Conservation (phyloP, 2,329 filamentous ascomycete species). For the Pseudocercospora macadamiae region DNA sequence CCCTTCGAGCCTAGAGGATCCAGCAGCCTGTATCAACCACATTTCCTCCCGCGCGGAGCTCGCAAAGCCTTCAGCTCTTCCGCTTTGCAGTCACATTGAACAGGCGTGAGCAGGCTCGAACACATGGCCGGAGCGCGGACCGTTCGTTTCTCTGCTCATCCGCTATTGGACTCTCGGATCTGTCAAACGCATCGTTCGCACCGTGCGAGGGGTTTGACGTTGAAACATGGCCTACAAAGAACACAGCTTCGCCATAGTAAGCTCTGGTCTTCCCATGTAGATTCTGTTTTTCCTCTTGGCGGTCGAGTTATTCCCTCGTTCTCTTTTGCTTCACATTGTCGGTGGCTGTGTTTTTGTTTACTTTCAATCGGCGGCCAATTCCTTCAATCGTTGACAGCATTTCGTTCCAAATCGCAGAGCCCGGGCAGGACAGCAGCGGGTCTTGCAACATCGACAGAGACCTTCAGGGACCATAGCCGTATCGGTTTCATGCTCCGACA, state of each 20-base stretch:
- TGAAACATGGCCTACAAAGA: slow-evolving; percentile 27
- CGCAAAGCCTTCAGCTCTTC: slow-evolving; percentile 16
- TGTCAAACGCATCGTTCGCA: slow-evolving; percentile 26
- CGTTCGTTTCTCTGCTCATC: slow-evolving; percentile 15
- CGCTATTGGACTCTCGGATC: slow-evolving; percentile 23
- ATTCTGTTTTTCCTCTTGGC: slow-evolving; percentile 21
- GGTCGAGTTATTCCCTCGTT: slow-evolving; percentile 24
- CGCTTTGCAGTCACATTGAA: slow-evolving; percentile 24
- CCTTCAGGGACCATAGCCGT: too few relatives aligned
- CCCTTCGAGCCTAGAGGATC: slow-evolving; percentile 9
- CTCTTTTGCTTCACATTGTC: slow-evolving; percentile 22
- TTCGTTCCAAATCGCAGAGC: neutral
- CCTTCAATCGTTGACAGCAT: slow-evolving; percentile 18
- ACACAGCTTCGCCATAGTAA: slow-evolving; percentile 16
- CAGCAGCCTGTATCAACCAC: slow-evolving; percentile 21
- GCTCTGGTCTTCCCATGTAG: slow-evolving; percentile 13
- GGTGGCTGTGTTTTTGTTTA: slow-evolving; percentile 23
- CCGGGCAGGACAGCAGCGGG: neutral
- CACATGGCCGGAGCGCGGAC: slow-evolving; percentile 23
- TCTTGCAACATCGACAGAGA: too few relatives aligned
- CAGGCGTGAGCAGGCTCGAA: slow-evolving; percentile 22
- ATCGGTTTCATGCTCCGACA: too few relatives aligned
- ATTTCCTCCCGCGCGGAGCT: slow-evolving; percentile 23
- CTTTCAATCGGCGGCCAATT: slow-evolving; percentile 21
- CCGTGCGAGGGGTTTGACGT: slow-evolving; percentile 18